These are phyloP conservation scores for Gillenia trifoliata DNA, from an alignment of 306 rosid genomes.

Conservation along the genomic window DNA sequence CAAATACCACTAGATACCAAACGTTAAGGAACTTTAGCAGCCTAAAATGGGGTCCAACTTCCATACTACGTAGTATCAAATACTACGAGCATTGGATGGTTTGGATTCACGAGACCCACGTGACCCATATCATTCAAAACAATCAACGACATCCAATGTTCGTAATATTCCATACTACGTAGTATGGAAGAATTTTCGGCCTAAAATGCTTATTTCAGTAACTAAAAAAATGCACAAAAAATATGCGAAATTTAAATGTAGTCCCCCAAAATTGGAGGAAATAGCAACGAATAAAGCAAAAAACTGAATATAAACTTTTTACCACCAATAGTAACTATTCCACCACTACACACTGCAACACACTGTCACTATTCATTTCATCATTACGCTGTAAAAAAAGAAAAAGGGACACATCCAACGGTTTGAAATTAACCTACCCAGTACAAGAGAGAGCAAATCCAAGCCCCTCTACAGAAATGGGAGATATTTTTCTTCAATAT, in stretches of 20 bases:
- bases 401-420: not conserved
- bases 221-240: too few species aligned
- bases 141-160: too few species aligned
- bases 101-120: too few species aligned
- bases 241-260: not conserved
- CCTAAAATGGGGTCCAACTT: too few species aligned
- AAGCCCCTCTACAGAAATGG: slow-evolving; percentile 30
- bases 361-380: not conserved
- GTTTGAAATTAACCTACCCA: not conserved
- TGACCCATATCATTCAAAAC: too few species aligned
- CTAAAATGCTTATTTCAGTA: too few species aligned
- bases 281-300: not conserved
- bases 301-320: not conserved
- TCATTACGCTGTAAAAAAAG: not conserved
- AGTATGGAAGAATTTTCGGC: too few species aligned
- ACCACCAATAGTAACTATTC: not conserved
- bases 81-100: too few species aligned
- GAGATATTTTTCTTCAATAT: not conserved
- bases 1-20: not conserved
- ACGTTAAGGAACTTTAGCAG: not conserved
- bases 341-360: not conserved
- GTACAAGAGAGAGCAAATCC: not conserved
- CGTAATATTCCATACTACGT: too few species aligned
- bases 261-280: not conserved
- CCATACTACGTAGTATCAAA: too few species aligned